Conservation (phyloP, 371 early-diverging fungal genomes). For the Apophysomyces variabilis region DNA sequence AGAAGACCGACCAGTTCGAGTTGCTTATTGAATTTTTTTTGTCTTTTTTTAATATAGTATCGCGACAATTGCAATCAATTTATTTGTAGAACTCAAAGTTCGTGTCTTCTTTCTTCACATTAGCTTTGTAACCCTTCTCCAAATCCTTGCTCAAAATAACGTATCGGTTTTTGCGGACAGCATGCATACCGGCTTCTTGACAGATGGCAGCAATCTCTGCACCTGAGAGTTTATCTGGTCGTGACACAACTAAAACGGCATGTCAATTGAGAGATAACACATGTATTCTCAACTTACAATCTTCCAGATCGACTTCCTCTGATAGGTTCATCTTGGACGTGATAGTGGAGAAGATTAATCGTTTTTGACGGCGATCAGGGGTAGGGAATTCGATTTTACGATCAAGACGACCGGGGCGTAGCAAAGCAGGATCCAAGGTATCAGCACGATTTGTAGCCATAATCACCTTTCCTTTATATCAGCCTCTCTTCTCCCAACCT, state of each 20-base stretch:
- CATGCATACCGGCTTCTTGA: constrained; percentile 99
- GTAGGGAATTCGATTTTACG: constrained; percentile 99
- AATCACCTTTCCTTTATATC: constrained; percentile 76
- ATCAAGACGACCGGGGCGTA: constrained; percentile 99
- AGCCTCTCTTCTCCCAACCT: not conserved
- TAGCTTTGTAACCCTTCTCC: constrained; percentile 97
- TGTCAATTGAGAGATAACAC: too few relatives aligned
- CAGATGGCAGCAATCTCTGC: constrained; percentile 99
- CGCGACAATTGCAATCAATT: constrained; percentile 1
- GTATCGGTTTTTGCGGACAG: constrained; percentile 97
- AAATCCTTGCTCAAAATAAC: constrained; percentile 97
- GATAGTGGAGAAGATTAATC: constrained; percentile 97
- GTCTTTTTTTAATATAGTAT: not conserved
- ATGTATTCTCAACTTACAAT: constrained; percentile 67
- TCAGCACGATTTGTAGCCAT: constrained; percentile 99
- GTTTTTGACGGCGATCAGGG: constrained; percentile 99
- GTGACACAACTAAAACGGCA: constrained; percentile 78
- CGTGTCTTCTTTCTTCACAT: constrained; percentile 95
- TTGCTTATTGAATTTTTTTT: too few relatives aligned
- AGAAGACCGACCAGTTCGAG: too few relatives aligned
- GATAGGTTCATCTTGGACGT: constrained; percentile 99
- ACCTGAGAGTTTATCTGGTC: constrained; percentile 98
- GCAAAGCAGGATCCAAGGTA: constrained; percentile 98
- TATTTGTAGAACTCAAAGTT: constrained; percentile 97
- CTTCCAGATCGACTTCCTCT: constrained; percentile 99